Base-by-base conservation (phyloP, 2,329 filamentous ascomycete genomes). In the Apiospora kogelbergensis region DNA sequence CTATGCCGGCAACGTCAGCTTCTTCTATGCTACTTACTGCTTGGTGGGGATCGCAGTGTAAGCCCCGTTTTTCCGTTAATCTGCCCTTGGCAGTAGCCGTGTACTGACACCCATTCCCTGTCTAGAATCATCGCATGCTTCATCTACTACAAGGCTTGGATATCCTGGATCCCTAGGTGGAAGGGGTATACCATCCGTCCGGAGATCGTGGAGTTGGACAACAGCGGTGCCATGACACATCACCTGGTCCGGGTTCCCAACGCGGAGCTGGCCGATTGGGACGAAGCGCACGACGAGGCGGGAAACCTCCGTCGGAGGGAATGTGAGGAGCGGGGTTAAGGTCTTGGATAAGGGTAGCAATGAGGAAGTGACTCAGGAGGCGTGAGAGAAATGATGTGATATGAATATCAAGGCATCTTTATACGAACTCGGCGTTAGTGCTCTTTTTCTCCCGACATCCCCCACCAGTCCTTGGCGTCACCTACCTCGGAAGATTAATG, bases 1-100 rank as follows among this genome's bases (percentile, higher is more conserved):
- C 0, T 84, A 86, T 42, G 88, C 85, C 0, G 91, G 90, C 0
- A 87, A 90, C 68, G 90, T 93, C 1, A 90, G 86, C 67, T 93
- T 94, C 78, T 93, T 89, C 88, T 94, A 93, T 72, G 90, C 84
- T 1, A 93, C 90, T 0, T 93, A 93, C 73, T 85, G 86, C 24
- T 86, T 89, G 0, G 85, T 88, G 0, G 90, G 91, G 0, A 84
- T 93, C 69, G 89, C 78, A 26, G 85, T 92, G 87, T 90, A 81
- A 82, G 87, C 86, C 37, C 13, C 22, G n/a, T 7, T 11, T 10
- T 22, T 17, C 17, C 33, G n/a, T 22, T 0, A 0, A 2, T 2
- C 6, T 7, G 5, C 1, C 24, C 17, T 13, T n/a, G 40, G 40
- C 3, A 1, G 22, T 33, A 13, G 24, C 6, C 48, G 22, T 15